These are phyloP conservation scores for Pseudoperonospora humuli DNA, from an alignment of 352 stramenopile species.

Conservation along the genomic window DNA sequence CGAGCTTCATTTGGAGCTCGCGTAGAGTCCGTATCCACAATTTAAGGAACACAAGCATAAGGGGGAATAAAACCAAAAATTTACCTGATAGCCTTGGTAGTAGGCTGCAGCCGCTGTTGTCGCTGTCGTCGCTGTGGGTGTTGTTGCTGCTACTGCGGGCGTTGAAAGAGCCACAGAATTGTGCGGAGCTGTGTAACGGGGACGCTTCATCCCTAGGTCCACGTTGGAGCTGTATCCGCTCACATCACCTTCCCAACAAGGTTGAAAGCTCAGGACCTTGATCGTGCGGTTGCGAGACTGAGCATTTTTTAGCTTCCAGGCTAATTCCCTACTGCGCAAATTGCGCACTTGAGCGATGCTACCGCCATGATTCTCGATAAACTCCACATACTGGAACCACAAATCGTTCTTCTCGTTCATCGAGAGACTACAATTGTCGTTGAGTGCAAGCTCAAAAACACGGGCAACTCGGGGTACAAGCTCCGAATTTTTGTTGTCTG, in stretches of 20 bases:
- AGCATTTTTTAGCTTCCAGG: constrained; percentile 61
- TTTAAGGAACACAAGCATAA: constrained; percentile 22
- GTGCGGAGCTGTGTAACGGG: constrained; percentile 33
- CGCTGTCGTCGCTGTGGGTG: constrained; percentile 8
- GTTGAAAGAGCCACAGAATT: constrained; percentile 12
- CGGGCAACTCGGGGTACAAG: constrained; percentile 32
- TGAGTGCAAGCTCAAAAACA: constrained; percentile 42
- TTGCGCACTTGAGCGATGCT: constrained; percentile 41
- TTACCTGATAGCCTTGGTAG: constrained; percentile 80
- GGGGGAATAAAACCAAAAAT: constrained; percentile 16
- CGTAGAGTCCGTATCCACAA: constrained; percentile 17
- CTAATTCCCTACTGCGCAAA: constrained; percentile 41
- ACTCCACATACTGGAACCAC: constrained; percentile 75
- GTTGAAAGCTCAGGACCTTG: constrained; percentile 49
- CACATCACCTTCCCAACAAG: constrained; percentile 8
- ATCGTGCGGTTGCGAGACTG: constrained; percentile 43
- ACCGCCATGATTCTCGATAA: constrained; percentile 49
- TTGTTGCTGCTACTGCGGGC: constrained; percentile 8
- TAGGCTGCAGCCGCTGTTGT: constrained; percentile 37
- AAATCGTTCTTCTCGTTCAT: constrained; percentile 75
- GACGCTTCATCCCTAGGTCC: constrained; percentile 42
- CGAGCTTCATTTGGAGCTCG: constrained; percentile 13
- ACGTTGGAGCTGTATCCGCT: constrained; percentile 30
- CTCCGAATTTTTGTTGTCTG: constrained; percentile 12
- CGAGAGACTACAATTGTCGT: constrained; percentile 40